A percentile compares a stretch with the other conserved stretches of the same genome.
These are phyloP conservation scores for Chloranthus sessilifolius DNA, from an alignment of 164 flowering plant genomes.

Conservation along the genomic window DNA sequence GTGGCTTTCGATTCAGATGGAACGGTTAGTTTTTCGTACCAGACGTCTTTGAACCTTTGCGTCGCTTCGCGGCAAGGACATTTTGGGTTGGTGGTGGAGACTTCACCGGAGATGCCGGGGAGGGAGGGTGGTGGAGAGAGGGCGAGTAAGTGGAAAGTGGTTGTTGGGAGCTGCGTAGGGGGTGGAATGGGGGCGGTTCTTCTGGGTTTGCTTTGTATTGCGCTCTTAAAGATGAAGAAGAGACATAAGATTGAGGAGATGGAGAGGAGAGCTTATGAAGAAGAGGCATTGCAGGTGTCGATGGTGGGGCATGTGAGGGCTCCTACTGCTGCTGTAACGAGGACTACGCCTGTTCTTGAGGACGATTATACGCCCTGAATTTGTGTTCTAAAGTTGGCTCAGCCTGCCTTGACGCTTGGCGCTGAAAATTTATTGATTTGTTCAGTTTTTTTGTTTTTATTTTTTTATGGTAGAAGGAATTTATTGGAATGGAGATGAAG, in stretches of 20 bases:
- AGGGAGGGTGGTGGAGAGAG: slow-evolving; percentile 12
- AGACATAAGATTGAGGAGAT: slow-evolving; percentile 54
- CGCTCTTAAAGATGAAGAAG: slow-evolving; percentile 76
- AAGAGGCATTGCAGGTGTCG: slow-evolving; percentile 84
- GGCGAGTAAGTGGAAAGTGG: slow-evolving; percentile 62
- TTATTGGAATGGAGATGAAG: too few species aligned
- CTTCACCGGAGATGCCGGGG: slow-evolving; percentile 14
- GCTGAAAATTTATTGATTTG: too few species aligned
- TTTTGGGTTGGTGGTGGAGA: slow-evolving; percentile 57
- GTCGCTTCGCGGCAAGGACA: slow-evolving; percentile 51
- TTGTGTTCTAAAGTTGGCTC: too few species aligned
- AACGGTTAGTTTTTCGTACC: slow-evolving; percentile 37
- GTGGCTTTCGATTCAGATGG: slow-evolving; percentile 64
- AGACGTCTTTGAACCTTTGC: slow-evolving; percentile 37
- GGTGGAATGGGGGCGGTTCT: slow-evolving; percentile 59
- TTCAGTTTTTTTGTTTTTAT: too few species aligned
- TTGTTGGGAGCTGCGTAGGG: slow-evolving; percentile 53
- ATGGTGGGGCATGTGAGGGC: slow-evolving; percentile 94
- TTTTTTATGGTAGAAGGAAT: too few species aligned
- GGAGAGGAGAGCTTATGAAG: slow-evolving; percentile 89
- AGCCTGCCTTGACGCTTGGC: too few species aligned
- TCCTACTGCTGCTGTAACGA: slow-evolving; percentile 45
- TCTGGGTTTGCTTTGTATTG: slow-evolving; percentile 58
- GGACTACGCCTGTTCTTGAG: slow-evolving; percentile 63
- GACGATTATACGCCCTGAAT: slow-evolving; percentile 36